Evolutionary conservation across 2,329 filamentous ascomycete genomes (phyloP).

Genomic region (Stachybotrys echinatus): DNA sequence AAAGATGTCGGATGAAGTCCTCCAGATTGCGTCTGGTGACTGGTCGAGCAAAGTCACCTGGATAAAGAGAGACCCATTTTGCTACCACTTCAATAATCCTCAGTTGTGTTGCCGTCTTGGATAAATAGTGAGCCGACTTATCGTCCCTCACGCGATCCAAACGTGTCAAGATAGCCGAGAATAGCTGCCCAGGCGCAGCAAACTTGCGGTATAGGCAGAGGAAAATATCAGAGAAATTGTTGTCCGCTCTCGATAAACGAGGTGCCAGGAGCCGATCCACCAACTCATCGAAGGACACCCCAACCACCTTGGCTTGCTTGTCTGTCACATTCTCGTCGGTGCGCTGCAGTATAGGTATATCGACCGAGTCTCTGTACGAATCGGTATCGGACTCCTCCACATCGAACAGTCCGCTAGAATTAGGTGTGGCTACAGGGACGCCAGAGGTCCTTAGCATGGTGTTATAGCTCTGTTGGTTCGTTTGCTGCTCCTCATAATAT

Average conservation of each 20-base stretch:
- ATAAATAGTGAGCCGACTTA: constrained; percentile 62
- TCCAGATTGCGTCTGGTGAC: constrained; percentile 67
- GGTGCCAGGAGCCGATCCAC: constrained; percentile 82
- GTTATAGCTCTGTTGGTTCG: constrained; percentile 34
- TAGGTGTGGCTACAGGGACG: constrained; percentile 46
- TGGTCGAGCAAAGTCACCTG: constrained; percentile 84
- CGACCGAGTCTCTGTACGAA: constrained; percentile 60
- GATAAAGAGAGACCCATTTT: constrained; percentile 85
- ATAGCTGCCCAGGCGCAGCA: constrained; percentile 71
- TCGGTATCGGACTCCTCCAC: constrained; percentile 67
- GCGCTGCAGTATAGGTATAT: constrained; percentile 61
- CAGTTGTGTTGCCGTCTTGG: constrained; percentile 74
- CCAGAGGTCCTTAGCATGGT: constrained; percentile 47
- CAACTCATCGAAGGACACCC: constrained; percentile 61
- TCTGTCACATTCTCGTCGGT: constrained; percentile 57
- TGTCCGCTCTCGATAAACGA: constrained; percentile 79
- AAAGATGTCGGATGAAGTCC: constrained; percentile 70
- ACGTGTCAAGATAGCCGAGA: constrained; percentile 71
- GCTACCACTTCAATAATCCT: constrained; percentile 79
- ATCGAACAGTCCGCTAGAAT: constrained; percentile 45
- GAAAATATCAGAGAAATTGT: constrained; percentile 84
- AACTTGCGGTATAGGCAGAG: constrained; percentile 93
- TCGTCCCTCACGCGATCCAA: constrained; percentile 68
- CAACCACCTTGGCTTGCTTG: constrained; percentile 42
- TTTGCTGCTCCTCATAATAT: constrained; percentile 2